These are phyloP conservation scores for Dothidotthia symphoricarpi DNA, from an alignment of 2,329 filamentous ascomycete species.

Conservation along the genomic window DNA sequence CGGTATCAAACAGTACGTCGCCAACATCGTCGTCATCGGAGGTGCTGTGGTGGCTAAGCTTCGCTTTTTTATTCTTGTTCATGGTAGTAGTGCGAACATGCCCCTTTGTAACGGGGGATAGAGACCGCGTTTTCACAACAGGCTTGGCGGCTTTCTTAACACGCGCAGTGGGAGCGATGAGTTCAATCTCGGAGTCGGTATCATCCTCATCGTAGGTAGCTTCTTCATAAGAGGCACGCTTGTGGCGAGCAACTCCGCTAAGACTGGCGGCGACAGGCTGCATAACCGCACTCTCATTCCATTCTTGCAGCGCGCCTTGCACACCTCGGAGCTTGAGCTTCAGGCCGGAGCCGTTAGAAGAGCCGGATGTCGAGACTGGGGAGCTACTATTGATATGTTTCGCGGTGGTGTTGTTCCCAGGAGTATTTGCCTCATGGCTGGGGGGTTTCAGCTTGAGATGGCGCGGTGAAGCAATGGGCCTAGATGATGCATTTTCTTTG, in stretches of 20 bases:
- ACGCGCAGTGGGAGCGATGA: constrained; percentile 3
- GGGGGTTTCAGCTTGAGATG: too few species aligned
- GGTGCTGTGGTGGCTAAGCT: neutral
- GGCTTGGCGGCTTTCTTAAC: neutral
- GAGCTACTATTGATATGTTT: neutral
- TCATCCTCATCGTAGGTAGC: constrained; percentile 1
- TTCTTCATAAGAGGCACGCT: constrained; percentile 2
- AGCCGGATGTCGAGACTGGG: neutral
- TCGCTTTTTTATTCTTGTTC: constrained; percentile 1
- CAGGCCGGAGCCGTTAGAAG: constrained; percentile 3
- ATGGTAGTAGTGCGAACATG: neutral
- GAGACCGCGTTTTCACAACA: neutral
- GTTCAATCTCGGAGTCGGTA: constrained; percentile 16
- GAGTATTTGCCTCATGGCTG: too few species aligned
- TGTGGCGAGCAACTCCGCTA: neutral
- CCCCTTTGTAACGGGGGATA: neutral
- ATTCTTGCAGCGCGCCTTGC: constrained; percentile 6
- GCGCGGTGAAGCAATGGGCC: too few species aligned
- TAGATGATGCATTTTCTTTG: neutral
- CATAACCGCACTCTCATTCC: neutral
- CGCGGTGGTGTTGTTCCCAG: neutral
- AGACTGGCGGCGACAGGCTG: too few species aligned
- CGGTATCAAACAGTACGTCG: constrained; percentile 1
- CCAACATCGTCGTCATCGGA: constrained; percentile 2
- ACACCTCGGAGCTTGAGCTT: constrained; percentile 15